Conservation (phyloP, 1,284 basidiomycete species). For the Boletus albobrunnescens region DNA sequence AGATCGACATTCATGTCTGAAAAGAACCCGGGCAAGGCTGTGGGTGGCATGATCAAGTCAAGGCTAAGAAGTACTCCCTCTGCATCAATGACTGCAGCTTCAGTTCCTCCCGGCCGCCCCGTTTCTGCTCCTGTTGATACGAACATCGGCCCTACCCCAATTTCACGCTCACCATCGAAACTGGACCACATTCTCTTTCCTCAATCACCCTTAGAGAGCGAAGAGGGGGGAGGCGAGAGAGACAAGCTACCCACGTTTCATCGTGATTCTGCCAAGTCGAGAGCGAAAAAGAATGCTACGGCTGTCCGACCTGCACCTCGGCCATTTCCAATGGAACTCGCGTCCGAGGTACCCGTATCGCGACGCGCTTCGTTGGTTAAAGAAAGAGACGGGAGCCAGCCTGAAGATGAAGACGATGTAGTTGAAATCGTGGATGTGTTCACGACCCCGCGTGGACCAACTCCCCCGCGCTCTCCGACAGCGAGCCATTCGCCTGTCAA, state of each 20-base stretch:
- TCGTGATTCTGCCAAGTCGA: conserved; percentile 6
- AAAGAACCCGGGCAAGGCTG: neutral
- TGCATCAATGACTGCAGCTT: neutral
- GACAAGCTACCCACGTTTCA: conserved; percentile 24
- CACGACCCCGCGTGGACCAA: conserved; percentile 17
- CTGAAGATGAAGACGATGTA: neutral
- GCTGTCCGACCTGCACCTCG: conserved; percentile 5
- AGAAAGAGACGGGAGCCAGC: neutral
- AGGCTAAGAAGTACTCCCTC: conserved; percentile 1
- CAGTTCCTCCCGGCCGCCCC: neutral
- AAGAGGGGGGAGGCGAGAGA: conserved; percentile 14
- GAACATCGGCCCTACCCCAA: neutral
- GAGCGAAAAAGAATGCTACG: neutral
- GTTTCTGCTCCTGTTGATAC: conserved; percentile 1
- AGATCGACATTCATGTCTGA: conserved; percentile 7
- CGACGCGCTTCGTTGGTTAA: neutral
- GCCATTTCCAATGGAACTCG: conserved; percentile 30
- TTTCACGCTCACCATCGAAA: conserved; percentile 18
- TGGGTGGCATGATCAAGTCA: neutral
- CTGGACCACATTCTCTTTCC: conserved; percentile 10
- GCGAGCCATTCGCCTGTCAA: conserved; percentile 16
- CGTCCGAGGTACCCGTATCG: neutral
- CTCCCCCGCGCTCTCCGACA: conserved; percentile 24
- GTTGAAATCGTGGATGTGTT: conserved; percentile 25
- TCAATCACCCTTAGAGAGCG: conserved; percentile 5